phyloP scores from a whole-genome alignment of 139 green algal genomes.

The Diplosphaera chodatii region DNA sequence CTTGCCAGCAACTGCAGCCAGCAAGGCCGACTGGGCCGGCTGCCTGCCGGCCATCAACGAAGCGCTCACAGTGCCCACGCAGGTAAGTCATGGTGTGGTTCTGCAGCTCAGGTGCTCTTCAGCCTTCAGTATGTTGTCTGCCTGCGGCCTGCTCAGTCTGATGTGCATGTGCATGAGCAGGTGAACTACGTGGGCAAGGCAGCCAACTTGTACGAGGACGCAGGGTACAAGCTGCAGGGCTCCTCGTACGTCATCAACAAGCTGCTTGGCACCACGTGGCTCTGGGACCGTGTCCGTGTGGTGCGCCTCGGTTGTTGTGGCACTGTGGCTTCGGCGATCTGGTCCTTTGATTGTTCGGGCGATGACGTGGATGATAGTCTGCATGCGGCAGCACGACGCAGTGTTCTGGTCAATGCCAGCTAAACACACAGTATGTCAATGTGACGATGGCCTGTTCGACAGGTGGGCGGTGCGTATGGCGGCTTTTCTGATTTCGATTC shows the following conservation, averaged over 20 bases:
- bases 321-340: no score
- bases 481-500: slow-evolving; percentile 97
- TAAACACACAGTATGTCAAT: no score
- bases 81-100: slow-evolving; percentile 35
- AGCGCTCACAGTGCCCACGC: slow-evolving; percentile 88
- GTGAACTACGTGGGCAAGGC: slow-evolving; percentile 99
- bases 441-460: background rate
- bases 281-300: slow-evolving; percentile 90
- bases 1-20: slow-evolving; percentile 49
- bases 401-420: no score
- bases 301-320: background rate
- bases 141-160: background rate
- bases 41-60: slow-evolving; percentile 69
- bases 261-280: slow-evolving; percentile 88
- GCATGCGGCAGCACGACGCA: no score
- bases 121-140: no score
- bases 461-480: slow-evolving; percentile 89
- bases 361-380: no score
- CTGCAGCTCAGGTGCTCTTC: no score
- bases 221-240: slow-evolving; percentile 86
- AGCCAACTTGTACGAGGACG: slow-evolving; percentile 91
- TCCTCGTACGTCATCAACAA: slow-evolving; percentile 94
- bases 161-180: slow-evolving; percentile 38
- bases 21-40: slow-evolving; percentile 18
- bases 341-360: no score